Evolutionary conservation across 73 alveolate species (phyloP), one percentile per base, ranked within the genome.

Genomic region (Uronychia binucleata): DNA sequence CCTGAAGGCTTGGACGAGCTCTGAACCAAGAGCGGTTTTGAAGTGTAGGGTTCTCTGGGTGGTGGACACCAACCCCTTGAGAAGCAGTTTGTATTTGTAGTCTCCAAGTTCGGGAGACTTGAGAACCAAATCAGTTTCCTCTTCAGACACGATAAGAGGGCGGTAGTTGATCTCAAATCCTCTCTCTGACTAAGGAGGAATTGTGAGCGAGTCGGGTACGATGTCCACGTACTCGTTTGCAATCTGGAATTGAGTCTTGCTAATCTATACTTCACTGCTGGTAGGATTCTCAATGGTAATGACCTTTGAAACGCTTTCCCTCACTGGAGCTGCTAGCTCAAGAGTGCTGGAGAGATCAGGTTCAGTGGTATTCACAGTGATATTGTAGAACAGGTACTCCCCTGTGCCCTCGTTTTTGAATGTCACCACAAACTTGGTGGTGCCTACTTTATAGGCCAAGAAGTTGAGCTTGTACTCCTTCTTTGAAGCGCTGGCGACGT

Each of bases 1-100:
- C 86, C 95, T 96, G 91, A 96, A 97, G 78, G 98, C 98, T 75
- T 96, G 93, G 77, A 96, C 97, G 75, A 97, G 89, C 80, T 98
- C 99, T 35, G 98, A 85, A 14, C 99, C 99, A n/a, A 98, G 94
- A 78, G 98, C 91, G n/a, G 99, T 97, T 80, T 96, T 96, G 60
- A 98, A 96, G 78, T 98, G 98, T 78, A 97, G 97, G 0, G 97
- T 88, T 59, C 97, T 84, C 79, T 97, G 94, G 26, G 98, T 95
- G 14, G 98, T 93, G 28, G 98, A 96, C 0, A 95, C 95, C 1
- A 90, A 89, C 74, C 97, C 99, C 96, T 92, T 95, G 32, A 96
- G 5, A 26, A 79, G 79, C 31, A 91, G 91, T 34, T 93, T 94
- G 83, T 94, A 94, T 88, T 94, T 94, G 82, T 84, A 95, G 74